These are phyloP conservation scores for Akanthomyces dipterigenus DNA, from an alignment of 2,329 filamentous ascomycete genomes.

Conservation along the genomic window DNA sequence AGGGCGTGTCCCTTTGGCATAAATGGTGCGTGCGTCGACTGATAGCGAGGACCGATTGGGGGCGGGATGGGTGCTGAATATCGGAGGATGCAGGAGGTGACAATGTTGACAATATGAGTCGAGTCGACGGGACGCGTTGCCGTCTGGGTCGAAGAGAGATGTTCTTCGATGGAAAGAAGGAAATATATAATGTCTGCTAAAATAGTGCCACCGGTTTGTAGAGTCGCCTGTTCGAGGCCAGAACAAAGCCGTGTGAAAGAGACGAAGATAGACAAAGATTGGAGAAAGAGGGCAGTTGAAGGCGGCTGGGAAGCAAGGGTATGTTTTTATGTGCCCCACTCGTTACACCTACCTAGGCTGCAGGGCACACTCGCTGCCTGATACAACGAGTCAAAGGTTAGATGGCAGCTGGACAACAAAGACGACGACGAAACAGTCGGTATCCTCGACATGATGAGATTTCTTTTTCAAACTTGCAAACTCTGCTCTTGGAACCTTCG, in stretches of 20 bases:
- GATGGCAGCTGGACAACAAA: neutral
- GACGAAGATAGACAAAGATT: neutral
- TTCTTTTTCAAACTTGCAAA: too few species aligned
- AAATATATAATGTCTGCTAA: neutral
- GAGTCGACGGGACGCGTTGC: neutral
- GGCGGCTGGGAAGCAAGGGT: neutral
- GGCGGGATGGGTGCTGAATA: neutral
- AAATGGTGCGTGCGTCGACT: neutral
- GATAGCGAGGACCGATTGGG: neutral
- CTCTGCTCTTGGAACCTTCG: neutral
- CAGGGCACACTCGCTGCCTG: conserved; percentile 1
- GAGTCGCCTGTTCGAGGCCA: neutral
- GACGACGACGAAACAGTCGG: neutral
- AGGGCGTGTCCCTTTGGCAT: neutral
- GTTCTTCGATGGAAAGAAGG: neutral
- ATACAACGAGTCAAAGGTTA: neutral
- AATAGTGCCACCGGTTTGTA: neutral
- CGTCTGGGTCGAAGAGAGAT: neutral
- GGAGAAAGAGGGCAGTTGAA: neutral
- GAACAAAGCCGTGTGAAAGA: conserved; percentile 2
- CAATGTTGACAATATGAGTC: neutral
- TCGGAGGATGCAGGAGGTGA: neutral
- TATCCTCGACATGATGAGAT: neutral
- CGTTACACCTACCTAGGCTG: neutral
- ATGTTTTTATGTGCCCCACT: conserved; percentile 7